Evolutionary conservation across 768 basidiomycete genomes (phyloP), one percentile per base, ranked within the genome.

Genomic region (Rhodotorula babjevae): DNA sequence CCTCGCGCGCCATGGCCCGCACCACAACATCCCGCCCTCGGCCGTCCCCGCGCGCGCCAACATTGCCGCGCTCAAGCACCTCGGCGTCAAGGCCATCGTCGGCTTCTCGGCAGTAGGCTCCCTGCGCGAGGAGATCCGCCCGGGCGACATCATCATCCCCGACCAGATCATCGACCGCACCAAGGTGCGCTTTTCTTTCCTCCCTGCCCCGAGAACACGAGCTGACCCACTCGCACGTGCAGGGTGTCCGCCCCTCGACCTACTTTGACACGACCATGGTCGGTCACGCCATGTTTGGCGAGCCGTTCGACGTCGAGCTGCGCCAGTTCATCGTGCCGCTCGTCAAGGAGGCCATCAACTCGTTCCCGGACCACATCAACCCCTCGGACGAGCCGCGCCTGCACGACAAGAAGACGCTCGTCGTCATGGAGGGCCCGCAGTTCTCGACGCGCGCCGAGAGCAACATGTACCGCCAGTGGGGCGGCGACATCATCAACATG

Each of bases 361-460:
- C 67, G 31, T 75, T 71, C 69, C 85, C 84, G 2, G 87, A 89
- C 50, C 83, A 86, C 81, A 67, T 76, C 56, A 74, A 79, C 67
- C 72, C 73, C n/a, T 61, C 47, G 12, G 72, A 71, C 59, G 33
- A 60, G 61, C 76, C 74, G 42, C 72, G 66, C 25, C 81, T 98
- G 66, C 91, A 93, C 81, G 87, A 86, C 63, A 89, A 87, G 42
- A 93, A 89, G 84, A 89, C 88, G 29, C 87, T 97, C 68, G 89
- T 98, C 61, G 93, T 92, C 79, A 98, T 98, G 92, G 93, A 98
- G 80, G 94, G 94, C 61, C 91, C 82, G 77, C 69, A 93, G 82
- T 99, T 99, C 84, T 95, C 93, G 67, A 99, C 95, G n/a, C 84
- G 95, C 50, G 95, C 95, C 27, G 95, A 99, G 85, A 93, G 91